These are phyloP conservation scores for Fraxinus anomala DNA, from an alignment of 257 asterid species.

Conservation along the genomic window DNA sequence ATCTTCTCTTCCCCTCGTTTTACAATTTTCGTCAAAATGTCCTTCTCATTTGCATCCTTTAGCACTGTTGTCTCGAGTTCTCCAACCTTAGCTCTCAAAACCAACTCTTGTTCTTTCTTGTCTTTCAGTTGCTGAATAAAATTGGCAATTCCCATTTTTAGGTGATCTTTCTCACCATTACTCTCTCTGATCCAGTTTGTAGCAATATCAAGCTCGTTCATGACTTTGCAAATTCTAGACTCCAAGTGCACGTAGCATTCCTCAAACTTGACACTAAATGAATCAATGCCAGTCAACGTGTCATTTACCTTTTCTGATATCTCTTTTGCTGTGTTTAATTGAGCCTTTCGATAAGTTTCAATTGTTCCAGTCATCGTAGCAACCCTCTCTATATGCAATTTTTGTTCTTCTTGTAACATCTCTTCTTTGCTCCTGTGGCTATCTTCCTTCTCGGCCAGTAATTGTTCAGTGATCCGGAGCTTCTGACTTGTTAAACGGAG, in stretches of 20 bases:
- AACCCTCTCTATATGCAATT: conserved; percentile 46
- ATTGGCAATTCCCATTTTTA: conserved; percentile 43
- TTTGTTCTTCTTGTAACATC: conserved; percentile 58
- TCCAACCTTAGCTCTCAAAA: conserved; percentile 40
- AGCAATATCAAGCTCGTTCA: conserved; percentile 59
- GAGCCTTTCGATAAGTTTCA: conserved; percentile 54
- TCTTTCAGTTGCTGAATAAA: conserved; percentile 45
- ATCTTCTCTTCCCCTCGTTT: conserved; percentile 46
- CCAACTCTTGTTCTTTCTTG: conserved; percentile 34
- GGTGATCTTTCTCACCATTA: conserved; percentile 47
- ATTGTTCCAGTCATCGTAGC: conserved; percentile 40
- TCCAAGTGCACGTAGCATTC: conserved; percentile 87
- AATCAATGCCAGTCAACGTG: conserved; percentile 52
- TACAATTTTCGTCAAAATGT: conserved; percentile 35
- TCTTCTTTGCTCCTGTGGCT: conserved; percentile 60
- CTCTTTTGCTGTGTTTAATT: conserved; percentile 38
- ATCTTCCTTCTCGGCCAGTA: conserved; percentile 66
- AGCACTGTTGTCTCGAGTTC: conserved; percentile 39
- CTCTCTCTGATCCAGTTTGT: conserved; percentile 50
- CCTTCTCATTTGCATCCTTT: conserved; percentile 47
- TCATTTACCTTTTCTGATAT: conserved; percentile 49
- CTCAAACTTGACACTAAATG: conserved; percentile 77
- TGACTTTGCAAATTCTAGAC: conserved; percentile 67
- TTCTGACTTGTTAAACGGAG: conserved; percentile 74
- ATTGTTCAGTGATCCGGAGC: conserved; percentile 81